These are phyloP conservation scores for Monosporascus sp. DNA, from an alignment of 2,329 filamentous ascomycete species.

Conservation along the genomic window DNA sequence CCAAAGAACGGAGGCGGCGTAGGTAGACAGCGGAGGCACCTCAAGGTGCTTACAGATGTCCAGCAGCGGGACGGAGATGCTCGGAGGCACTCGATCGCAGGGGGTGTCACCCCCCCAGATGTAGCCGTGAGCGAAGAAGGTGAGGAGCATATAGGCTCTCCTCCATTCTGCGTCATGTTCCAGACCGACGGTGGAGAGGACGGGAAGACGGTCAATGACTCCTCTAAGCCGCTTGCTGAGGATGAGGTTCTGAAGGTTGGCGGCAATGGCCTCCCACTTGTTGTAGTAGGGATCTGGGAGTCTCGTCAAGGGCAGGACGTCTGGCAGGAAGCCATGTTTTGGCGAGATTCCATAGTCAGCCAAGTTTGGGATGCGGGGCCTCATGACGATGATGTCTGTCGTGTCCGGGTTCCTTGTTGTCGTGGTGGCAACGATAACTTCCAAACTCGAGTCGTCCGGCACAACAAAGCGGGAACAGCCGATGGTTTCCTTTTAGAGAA, in stretches of 20 bases:
- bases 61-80: conserved; percentile 78
- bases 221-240: conserved; percentile 77
- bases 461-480: too few relatives aligned
- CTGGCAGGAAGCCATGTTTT: conserved; percentile 80
- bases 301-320: conserved; percentile 69
- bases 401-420: too few relatives aligned
- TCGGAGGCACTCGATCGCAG: conserved; percentile 69
- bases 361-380: conserved; percentile 56
- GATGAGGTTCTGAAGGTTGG: conserved; percentile 82
- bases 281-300: conserved; percentile 89
- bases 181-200: conserved; percentile 77
- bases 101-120: conserved; percentile 89
- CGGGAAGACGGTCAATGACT: conserved; percentile 73
- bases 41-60: conserved; percentile 73
- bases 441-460: too few relatives aligned
- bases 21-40: conserved; percentile 87
- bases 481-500: conserved; percentile 1
- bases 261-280: conserved; percentile 83
- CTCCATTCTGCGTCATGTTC: conserved; percentile 86
- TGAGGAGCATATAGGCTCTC: conserved; percentile 72
- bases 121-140: conserved; percentile 69
- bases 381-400: conserved; percentile 34
- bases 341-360: conserved; percentile 76
- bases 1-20: conserved; percentile 88
- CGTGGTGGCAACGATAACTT: too few relatives aligned